Evolutionary conservation across 2,329 filamentous ascomycete genomes (phyloP), one percentile per base, ranked within the genome.

Genomic region (Ceratocystis albifundus): DNA sequence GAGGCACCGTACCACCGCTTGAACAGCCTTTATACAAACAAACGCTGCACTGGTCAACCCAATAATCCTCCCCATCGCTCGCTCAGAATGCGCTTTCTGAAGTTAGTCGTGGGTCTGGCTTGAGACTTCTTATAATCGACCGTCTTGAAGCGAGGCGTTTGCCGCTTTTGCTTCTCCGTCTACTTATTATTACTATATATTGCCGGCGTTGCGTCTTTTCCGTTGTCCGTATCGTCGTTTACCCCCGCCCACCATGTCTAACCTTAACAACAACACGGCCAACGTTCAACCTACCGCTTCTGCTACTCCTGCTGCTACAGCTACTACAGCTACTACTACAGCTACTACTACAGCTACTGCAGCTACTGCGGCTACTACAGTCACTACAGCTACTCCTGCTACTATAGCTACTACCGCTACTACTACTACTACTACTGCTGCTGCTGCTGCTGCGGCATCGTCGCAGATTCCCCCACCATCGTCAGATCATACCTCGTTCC

Each of bases 401-500:
- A 41, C 36, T 41, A 12, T 8, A 41, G 36, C 10, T 10, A 4
- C 36, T 41, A 3, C 36, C 2, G 36, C 10, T 41, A 41, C 10
- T 41, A 12, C 36, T 15, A 15, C 36, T 41, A 12, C 36, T 41
- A 12, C 36, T 15, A 8, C 46, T 30, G 32, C 30, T 28, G 5
- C 10, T 53, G 22, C n/a, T 10, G n/a, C 64, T 15, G 20, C 22
- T 28, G 20, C 55, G 36, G 48, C 61, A 30, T 61, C 62, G 25
- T 25, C 59, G 30, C 65, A 20, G 53, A 22, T 72, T 48, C 71
- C 71, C 17, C 62, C 72, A 22, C 69, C 72, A 53, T 32, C 50
- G 36, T 45, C 50, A 20, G 64, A 30, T 15, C 1, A 30, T 7
- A 28, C 50, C 25, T 72, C 74, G 12, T 69, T 72, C 2, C 76